Evolutionary conservation across 495 filamentous ascomycete species (phyloP), one percentile per base, ranked within the genome.

Genomic region (Clavariopsis aquatica): DNA sequence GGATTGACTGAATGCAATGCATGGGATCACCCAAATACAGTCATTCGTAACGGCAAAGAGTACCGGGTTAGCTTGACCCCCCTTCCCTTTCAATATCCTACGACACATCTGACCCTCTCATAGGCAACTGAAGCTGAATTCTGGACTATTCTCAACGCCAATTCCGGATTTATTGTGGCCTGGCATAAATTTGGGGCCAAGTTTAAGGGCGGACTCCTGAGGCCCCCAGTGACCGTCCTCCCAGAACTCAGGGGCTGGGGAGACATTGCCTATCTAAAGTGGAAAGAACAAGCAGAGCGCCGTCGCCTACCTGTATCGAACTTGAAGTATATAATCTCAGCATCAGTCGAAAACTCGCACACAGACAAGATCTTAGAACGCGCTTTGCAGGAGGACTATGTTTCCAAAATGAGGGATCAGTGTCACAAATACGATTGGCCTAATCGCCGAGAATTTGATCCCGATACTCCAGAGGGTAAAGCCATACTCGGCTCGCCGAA

Each of bases 401-500:
- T n/a, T n/a, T n/a, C n/a, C n/a, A n/a, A n/a, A n/a, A n/a, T n/a
- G n/a, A n/a, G n/a, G n/a, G n/a, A n/a, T n/a, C n/a, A n/a, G n/a
- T n/a, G n/a, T n/a, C n/a, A n/a, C n/a, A n/a, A n/a, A n/a, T n/a
- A n/a, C n/a, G n/a, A n/a, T 41, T 58, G 55, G 55, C 8, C 17
- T 26, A 26, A 26, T 4, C 4, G 43, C 1, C 22, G 22, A 17
- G 56, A 49, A 20, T 47, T 27, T 27, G 20, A 13, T 1, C 29
- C 29, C 22, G 24, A 47, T 15, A 27, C 38, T 1, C 41, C 47
- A 8, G 56, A 59, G 20, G 56, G 38, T 1, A 59, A 59, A 19
- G 56, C 56, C 10, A 19, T 59, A 6, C 38, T 59, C 5, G 38
- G n/a, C 7, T 47, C 38, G 4, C 56, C 38, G 15, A 59, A 59